These are phyloP conservation scores for Dactylellina leptospora DNA, from an alignment of 2,329 filamentous ascomycete species.

Conservation along the genomic window DNA sequence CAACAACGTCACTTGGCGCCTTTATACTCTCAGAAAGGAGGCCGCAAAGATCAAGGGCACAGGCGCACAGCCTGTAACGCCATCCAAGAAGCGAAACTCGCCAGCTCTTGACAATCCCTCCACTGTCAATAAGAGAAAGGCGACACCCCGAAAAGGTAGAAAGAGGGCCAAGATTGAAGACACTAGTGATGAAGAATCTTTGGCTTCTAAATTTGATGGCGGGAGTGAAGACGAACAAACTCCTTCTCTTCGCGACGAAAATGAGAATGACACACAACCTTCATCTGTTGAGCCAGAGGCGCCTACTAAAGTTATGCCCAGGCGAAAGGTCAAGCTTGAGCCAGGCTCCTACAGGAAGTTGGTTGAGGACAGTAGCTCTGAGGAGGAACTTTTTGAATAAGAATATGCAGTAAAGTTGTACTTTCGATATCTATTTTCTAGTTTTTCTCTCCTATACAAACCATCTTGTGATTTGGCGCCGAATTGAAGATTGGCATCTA, in stretches of 20 bases:
- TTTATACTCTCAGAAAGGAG: constrained; percentile 21
- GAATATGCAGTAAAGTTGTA: not conserved
- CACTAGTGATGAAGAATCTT: constrained; percentile 38
- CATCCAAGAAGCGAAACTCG: constrained; percentile 29
- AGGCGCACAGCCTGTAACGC: not conserved
- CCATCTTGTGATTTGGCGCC: too few species aligned
- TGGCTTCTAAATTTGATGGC: not conserved
- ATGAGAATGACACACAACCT: not conserved
- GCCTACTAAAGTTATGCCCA: constrained; percentile 21
- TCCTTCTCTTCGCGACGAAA: constrained; percentile 10
- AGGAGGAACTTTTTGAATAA: constrained; percentile 7
- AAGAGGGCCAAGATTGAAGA: constrained; percentile 28
- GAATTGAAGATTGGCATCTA: too few species aligned
- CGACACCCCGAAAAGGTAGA: not conserved
- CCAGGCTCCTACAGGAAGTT: constrained; percentile 28
- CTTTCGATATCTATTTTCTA: not conserved
- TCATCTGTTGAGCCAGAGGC: constrained; percentile 30
- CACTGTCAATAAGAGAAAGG: constrained; percentile 28
- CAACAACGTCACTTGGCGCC: constrained; percentile 15
- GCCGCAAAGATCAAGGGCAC: not conserved
- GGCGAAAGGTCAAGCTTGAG: constrained; percentile 27
- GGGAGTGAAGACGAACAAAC: constrained; percentile 22
- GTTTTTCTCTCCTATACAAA: not conserved
- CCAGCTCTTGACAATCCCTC: not conserved
- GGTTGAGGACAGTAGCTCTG: constrained; percentile 15